Base-by-base conservation (phyloP, 164 flowering plant species). In the Warburgia ugandensis region DNA sequence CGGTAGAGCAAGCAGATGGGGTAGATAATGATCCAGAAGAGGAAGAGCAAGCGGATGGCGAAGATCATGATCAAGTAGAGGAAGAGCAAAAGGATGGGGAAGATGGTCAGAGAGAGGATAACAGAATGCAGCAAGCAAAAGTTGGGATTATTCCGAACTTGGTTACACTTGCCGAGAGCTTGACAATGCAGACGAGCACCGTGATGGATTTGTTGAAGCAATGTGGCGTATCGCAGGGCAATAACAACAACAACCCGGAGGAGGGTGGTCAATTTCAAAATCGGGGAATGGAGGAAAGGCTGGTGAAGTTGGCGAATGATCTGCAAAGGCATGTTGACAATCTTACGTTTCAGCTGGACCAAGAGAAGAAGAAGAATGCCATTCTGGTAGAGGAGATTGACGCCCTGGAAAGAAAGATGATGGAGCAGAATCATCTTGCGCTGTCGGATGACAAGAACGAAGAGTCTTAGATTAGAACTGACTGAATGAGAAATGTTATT, bases 371-470 rank as follows among this genome's bases (percentile, higher is more conserved):
- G 46, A 81, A 38, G 58, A 74, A 60, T 30, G 40, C 39, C 16
- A 67, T 52, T 27, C 45, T 86, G 70, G 81, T 77, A 56, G 52
- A 52, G 56, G 72, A 77, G 58, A 3, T 83, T 41, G 78, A 71
- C 53, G 50, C 45, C 32, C 54, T 70, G 12, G 45, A 36, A 42
- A 12, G 19, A n/a, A n/a, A n/a, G n/a, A n/a, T n/a, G n/a, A n/a
- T n/a, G n/a, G n/a, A n/a, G n/a, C n/a, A n/a, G n/a, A n/a, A n/a
- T n/a, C n/a, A n/a, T n/a, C n/a, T n/a, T n/a, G n/a, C n/a, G n/a
- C n/a, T n/a, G n/a, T n/a, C n/a, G n/a, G n/a, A n/a, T n/a, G n/a
- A n/a, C n/a, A n/a, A n/a, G n/a, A n/a, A n/a, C n/a, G n/a, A n/a
- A n/a, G n/a, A n/a, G n/a, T n/a, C n/a, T n/a, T n/a, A n/a, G n/a